Base-by-base conservation (phyloP, 805 yeast genomes). In the Candida germanica region DNA sequence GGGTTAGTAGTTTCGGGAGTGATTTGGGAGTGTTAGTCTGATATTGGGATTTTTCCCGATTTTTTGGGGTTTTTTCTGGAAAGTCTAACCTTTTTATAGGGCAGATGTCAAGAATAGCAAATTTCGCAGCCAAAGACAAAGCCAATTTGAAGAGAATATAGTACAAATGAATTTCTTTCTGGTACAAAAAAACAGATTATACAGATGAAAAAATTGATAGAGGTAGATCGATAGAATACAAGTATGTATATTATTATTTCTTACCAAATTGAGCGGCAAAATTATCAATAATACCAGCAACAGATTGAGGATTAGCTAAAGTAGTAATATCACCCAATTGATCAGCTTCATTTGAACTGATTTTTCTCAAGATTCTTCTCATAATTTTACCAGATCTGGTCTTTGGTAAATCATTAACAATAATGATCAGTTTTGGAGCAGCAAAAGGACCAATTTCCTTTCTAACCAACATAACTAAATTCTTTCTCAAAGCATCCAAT, bases 361-460 rank as follows among this genome's bases (percentile, higher is more conserved):
- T 70, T 68, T 83, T 83, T 66, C 93, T 77, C 60, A 83, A 72
- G 54, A 83, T 83, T 68, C 93, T 75, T 75, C 93, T 79, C 93
- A 83, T 83, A 50, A 83, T 83, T 68, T 83, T 83, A 55, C 93
- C 93, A 4, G 88, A 81, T 69, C 93, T 79, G 9, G 93, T 83
- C 73, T 83, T 83, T 54, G 93, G 93, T 59, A 83, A 76, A 58
- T 83, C 93, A 50, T 75, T 76, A 35, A 83, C 91, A 36, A 83
- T 60, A 29, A 83, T 69, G 43, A 84, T 80, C 31, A 78, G 60
- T 64, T 83, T 83, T 47, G 93, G 93, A 29, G 91, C 87, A 25
- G 93, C 93, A 64, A 83, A 83, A 38, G 93, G 91, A 21, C 93
- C 93, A 54, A 83, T 83, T 59, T 81, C 87, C 50, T 75, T 77